Conservation (phyloP, 352 stramenopile species). For the Globisporangium solare region DNA sequence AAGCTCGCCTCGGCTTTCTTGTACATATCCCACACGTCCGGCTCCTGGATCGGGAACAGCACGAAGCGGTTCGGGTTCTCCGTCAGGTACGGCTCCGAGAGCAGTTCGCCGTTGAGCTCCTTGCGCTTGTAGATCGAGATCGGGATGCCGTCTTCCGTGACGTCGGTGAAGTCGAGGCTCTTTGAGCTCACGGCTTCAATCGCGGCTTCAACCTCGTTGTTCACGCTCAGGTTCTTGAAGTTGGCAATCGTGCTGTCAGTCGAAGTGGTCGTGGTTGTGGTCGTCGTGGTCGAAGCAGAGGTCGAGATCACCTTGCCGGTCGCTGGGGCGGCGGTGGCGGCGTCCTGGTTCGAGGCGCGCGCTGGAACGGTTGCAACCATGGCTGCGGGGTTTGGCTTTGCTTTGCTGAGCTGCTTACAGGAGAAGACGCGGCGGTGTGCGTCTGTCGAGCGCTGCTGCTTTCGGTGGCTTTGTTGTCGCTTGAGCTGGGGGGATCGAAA, state of each 20-base stretch:
- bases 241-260: constrained; percentile 11
- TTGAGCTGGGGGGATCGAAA: constrained; percentile 14
- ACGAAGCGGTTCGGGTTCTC: constrained; percentile 97
- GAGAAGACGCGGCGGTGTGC: no score
- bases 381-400: constrained; percentile 1
- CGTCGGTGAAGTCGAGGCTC: constrained; percentile 20
- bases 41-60: constrained; percentile 97
- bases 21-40: constrained; percentile 99
- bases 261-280: no score
- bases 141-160: constrained; percentile 17
- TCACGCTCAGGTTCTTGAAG: constrained; percentile 9
- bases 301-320: constrained; percentile 24
- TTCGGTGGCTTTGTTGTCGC: constrained; percentile 2
- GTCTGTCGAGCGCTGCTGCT: no score
- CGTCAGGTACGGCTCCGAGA: constrained; percentile 90
- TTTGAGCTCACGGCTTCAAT: background rate
- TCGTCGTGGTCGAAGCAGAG: background rate
- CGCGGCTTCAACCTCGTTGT: background rate
- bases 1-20: constrained; percentile 99
- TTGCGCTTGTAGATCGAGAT: constrained; percentile 86
- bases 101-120: constrained; percentile 83
- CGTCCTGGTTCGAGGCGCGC: constrained; percentile 2
- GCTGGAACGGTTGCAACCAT: constrained; percentile 34
- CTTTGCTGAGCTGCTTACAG: no score
- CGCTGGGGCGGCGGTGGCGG: constrained; percentile 15